phyloP scores from a whole-genome alignment of 805 yeast species.

The Spencermartinsiella europaea region DNA sequence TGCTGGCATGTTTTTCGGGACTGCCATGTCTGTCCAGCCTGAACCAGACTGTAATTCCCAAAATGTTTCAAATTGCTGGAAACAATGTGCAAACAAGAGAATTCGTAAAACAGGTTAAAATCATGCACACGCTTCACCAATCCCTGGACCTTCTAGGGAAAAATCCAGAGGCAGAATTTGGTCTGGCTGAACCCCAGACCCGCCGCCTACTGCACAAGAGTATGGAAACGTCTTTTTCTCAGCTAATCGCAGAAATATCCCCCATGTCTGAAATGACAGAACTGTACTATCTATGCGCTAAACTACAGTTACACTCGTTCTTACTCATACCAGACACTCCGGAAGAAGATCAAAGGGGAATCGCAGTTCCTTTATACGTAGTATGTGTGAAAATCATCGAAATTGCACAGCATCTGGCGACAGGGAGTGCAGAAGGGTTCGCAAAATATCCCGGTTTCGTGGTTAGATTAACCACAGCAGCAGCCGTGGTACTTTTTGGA shows the following conservation, averaged over 20 bases:
- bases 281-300: constrained; percentile 8
- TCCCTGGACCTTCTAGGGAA: constrained; percentile 11
- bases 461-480: not conserved
- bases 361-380: constrained; percentile 8
- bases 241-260: constrained; percentile 6
- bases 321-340: constrained; percentile 12
- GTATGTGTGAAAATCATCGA: constrained; percentile 12
- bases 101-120: constrained; percentile 8
- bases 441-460: constrained; percentile 2
- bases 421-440: not conserved
- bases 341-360: constrained; percentile 8
- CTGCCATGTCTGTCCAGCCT: constrained; percentile 3
- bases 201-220: constrained; percentile 10
- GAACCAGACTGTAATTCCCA: constrained; percentile 3
- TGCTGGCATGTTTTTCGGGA: constrained; percentile 3
- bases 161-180: constrained; percentile 12
- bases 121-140: constrained; percentile 4
- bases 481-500: constrained; percentile 14
- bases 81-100: constrained; percentile 2
- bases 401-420: constrained; percentile 1
- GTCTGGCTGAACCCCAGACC: constrained; percentile 10
- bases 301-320: constrained; percentile 15
- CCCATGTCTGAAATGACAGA: constrained; percentile 11
- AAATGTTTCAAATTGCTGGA: constrained; percentile 2
- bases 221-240: constrained; percentile 7